Evolutionary conservation across 2,329 filamentous ascomycete species (phyloP), one percentile per base, ranked within the genome.

Genomic region (Cytospora piceicola): DNA sequence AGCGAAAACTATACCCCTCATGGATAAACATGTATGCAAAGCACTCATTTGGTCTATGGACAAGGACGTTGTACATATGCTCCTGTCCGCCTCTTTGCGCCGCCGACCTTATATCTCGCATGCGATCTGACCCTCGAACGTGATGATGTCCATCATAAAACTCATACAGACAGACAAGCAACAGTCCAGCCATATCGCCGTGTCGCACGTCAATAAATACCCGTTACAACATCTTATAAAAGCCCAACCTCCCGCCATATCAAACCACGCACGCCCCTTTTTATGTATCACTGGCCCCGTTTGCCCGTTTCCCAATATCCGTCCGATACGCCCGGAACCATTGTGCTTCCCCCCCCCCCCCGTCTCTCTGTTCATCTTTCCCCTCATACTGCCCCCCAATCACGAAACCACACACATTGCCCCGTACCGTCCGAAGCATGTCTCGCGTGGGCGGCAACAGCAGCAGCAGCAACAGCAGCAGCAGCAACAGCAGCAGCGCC

Each of bases 131-230:
- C 32, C 57, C 42, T 15, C 15, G 22, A 51, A 42, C 60, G 53
- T 53, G 53, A 54, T 67, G 39, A 36, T 27, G 46, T 46, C 54
- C 42, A 53, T 51, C 36, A 54, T 57, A 42, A 51, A 58, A 63
- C 53, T 62, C 5, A 53, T 62, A 67, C 62, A 65, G 51, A 56
- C 34, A 49, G 58, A 54, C 36, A 36, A 56, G n/a, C 46, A 22
- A 49, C n/a, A 24, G n/a, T 14, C 4, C 4, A 12, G n/a, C 22
- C 46, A 49, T 24, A 49, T 24, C 20, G n/a, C n/a, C n/a, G 46
- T 49, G 46, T 49, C n/a, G 46, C 46, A 49, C 9, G 46, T 49
- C n/a, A 24, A 49, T 2, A 14, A 24, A 11, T 49, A 49, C 46
- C 46, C 46, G 12, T 24, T 24, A 8, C 46, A 49, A 24, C 39